phyloP scores from a whole-genome alignment of 2,329 filamentous ascomycete genomes.

The Pseudogymnoascus sp. region DNA sequence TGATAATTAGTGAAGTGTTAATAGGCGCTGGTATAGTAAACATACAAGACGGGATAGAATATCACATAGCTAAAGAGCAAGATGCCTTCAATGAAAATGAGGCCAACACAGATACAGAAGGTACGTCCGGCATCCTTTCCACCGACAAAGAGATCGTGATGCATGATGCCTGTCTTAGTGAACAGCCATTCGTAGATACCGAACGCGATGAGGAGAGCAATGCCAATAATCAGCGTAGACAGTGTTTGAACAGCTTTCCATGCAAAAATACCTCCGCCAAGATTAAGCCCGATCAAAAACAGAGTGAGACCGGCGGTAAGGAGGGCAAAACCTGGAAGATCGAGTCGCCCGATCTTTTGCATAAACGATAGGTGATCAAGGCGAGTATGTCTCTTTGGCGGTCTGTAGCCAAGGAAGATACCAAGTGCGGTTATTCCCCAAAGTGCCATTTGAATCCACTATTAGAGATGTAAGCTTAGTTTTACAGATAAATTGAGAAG shows the following conservation, averaged over 20 bases:
- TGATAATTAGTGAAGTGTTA: neutral
- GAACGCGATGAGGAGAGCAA: slow-evolving; percentile 38
- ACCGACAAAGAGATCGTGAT: slow-evolving; percentile 44
- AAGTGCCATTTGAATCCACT: slow-evolving; percentile 11
- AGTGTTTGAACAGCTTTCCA: slow-evolving; percentile 51
- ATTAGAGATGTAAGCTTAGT: neutral
- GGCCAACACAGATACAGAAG: slow-evolving; percentile 10
- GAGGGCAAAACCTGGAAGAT: slow-evolving; percentile 10
- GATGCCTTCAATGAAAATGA: slow-evolving; percentile 12
- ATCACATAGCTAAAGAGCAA: slow-evolving; percentile 11
- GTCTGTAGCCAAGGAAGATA: slow-evolving; percentile 11
- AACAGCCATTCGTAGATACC: slow-evolving; percentile 47
- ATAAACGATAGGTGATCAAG: slow-evolving; percentile 11
- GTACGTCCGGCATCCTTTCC: slow-evolving; percentile 10
- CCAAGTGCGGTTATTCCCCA: slow-evolving; percentile 11
- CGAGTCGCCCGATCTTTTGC: slow-evolving; percentile 10
- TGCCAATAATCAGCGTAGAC: slow-evolving; percentile 45
- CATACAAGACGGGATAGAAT: slow-evolving; percentile 11
- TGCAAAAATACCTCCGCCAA: slow-evolving; percentile 17
- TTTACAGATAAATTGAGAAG: neutral
- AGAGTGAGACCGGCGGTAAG: slow-evolving; percentile 10
- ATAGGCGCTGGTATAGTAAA: neutral
- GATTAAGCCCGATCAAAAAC: slow-evolving; percentile 9
- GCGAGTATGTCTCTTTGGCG: slow-evolving; percentile 13
- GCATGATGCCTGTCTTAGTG: slow-evolving; percentile 37